Evolutionary conservation across 306 rosid genomes (phyloP).

Genomic region (Bauhinia variegata): DNA sequence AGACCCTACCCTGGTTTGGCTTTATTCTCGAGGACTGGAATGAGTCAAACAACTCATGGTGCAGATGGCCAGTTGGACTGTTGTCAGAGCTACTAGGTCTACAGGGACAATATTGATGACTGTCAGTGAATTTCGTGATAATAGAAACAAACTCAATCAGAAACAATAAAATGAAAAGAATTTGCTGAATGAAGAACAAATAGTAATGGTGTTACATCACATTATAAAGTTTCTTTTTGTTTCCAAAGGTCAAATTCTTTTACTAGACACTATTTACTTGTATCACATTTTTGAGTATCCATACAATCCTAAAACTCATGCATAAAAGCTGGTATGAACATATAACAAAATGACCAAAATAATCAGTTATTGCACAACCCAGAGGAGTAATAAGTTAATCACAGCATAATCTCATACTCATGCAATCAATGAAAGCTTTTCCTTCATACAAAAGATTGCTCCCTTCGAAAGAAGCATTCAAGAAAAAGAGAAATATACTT

Average conservation of each 20-base stretch:
- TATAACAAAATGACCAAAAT: conserved; percentile 8
- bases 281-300: conserved; percentile 9
- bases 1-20: conserved; percentile 53
- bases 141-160: conserved; percentile 21
- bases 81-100: conserved; percentile 48
- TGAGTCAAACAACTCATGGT: conserved; percentile 60
- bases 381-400: background rate
- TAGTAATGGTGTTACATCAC: background rate
- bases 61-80: conserved; percentile 34
- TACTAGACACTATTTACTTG: background rate
- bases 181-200: conserved; percentile 1
- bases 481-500: background rate
- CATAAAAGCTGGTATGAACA: background rate
- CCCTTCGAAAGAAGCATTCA: background rate
- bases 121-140: conserved; percentile 19
- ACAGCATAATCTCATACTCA: conserved; percentile 26
- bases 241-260: background rate
- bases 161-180: background rate
- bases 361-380: background rate
- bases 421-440: background rate
- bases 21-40: conserved; percentile 56
- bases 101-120: conserved; percentile 34
- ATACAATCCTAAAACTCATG: background rate
- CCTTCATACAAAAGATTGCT: background rate
- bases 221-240: background rate